These are phyloP conservation scores for Eucalyptus erythrocorys DNA, from an alignment of 345 rosid species.

Conservation along the genomic window DNA sequence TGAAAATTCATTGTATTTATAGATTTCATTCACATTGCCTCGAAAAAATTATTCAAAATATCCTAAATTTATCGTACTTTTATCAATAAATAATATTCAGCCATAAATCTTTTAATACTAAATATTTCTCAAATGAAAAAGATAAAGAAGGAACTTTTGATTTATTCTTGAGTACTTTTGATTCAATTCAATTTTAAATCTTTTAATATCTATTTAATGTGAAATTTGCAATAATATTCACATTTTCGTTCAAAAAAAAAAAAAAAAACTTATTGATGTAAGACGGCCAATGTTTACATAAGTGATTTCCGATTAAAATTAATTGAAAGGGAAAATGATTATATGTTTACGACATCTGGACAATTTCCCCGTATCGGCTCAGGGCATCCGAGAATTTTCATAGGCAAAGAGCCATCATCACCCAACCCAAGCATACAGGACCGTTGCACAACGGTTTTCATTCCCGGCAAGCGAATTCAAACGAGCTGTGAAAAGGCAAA, in stretches of 20 bases:
- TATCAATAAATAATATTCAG: too few species aligned
- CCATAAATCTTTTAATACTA: too few species aligned
- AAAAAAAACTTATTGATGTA: too few species aligned
- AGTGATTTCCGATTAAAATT: rapidly evolving
- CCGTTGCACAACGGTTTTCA: slow-evolving; percentile 43
- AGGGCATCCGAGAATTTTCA: neutral
- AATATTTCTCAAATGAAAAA: neutral
- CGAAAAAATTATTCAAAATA: too few species aligned
- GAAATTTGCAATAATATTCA: neutral
- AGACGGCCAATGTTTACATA: rapidly evolving
- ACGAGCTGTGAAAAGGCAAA: slow-evolving; percentile 6
- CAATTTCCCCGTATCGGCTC: neutral
- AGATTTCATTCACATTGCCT: neutral
- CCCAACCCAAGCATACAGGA: neutral
- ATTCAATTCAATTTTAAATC: too few species aligned
- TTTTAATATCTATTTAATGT: rapidly evolving
- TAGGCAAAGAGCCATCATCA: neutral
- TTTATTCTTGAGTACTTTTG: too few species aligned
- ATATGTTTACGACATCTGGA: too few species aligned
- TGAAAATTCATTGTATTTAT: neutral
- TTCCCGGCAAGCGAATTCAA: slow-evolving; percentile 43
- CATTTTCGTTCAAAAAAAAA: too few species aligned
- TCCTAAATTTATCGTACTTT: rapidly evolving
- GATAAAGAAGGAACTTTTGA: neutral
- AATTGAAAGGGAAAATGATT: too few species aligned